phyloP scores from a whole-genome alignment of 345 rosid species.

The Citrus inodora region DNA sequence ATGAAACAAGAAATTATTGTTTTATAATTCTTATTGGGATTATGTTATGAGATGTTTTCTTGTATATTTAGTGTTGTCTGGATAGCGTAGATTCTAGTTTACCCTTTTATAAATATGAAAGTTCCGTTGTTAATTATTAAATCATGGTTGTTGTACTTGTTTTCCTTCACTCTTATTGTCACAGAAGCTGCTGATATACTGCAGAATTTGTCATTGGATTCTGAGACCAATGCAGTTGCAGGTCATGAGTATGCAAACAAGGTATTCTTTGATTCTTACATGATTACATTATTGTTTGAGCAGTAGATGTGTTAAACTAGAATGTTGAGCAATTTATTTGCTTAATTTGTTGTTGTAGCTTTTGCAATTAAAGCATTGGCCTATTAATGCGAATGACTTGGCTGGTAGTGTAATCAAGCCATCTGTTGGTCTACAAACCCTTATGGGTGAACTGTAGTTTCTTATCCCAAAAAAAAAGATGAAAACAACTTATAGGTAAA shows the following conservation, averaged over 20 bases:
- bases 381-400: not conserved
- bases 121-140: not conserved
- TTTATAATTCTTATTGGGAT: not conserved
- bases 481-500: not conserved
- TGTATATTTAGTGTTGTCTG: constrained; percentile 4
- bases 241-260: constrained; percentile 29
- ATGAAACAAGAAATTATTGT: not conserved
- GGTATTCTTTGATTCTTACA: constrained; percentile 29
- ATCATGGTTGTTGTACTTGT: constrained; percentile 5
- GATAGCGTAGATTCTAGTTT: not conserved
- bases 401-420: constrained; percentile 11
- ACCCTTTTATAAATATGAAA: not conserved
- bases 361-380: constrained; percentile 8
- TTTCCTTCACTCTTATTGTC: constrained; percentile 32
- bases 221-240: constrained; percentile 39
- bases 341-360: constrained; percentile 12
- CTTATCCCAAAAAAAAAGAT: too few species aligned
- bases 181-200: constrained; percentile 60
- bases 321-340: not conserved
- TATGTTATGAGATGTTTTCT: not conserved
- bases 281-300: not conserved
- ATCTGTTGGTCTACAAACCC: not conserved
- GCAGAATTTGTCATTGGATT: constrained; percentile 52
- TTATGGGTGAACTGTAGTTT: not conserved
- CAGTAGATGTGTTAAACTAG: not conserved